Evolutionary conservation across 2,329 filamentous ascomycete genomes (phyloP).

Genomic region (Triangularia verruculosa): DNA sequence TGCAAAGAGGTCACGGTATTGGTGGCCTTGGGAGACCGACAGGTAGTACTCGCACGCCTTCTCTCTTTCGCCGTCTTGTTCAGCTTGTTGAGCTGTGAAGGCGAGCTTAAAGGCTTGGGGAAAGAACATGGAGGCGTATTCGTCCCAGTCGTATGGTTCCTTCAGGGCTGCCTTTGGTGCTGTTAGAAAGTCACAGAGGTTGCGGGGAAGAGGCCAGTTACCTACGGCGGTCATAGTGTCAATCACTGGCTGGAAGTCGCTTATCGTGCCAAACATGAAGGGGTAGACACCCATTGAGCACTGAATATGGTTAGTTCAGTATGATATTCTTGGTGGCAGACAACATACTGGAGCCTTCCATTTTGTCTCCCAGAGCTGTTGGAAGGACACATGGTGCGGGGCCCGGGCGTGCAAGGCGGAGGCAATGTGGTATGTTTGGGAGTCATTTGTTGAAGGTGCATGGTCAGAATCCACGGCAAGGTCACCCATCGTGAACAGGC

Average conservation of each 20-base stretch:
- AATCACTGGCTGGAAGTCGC: slow-evolving; percentile 35
- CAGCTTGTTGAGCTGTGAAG: slow-evolving; percentile 13
- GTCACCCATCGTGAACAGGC: background rate
- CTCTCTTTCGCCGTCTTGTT: slow-evolving; percentile 23
- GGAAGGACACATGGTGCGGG: slow-evolving; percentile 24
- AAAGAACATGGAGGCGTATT: slow-evolving; percentile 36
- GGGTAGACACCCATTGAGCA: slow-evolving; percentile 35
- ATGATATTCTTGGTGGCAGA: background rate
- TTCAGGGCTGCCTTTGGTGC: slow-evolving; percentile 12
- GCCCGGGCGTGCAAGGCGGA: slow-evolving; percentile 16
- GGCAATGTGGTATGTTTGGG: slow-evolving; percentile 14
- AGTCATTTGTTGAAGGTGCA: background rate
- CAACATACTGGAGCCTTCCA: slow-evolving; percentile 21
- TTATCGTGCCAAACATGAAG: slow-evolving; percentile 34
- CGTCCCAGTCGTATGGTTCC: slow-evolving; percentile 35
- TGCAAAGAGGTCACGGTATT: background rate
- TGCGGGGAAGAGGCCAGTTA: background rate
- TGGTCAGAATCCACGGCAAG: background rate
- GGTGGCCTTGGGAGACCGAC: slow-evolving; percentile 22
- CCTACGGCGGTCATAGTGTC: slow-evolving; percentile 29
- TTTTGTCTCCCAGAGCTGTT: slow-evolving; percentile 25
- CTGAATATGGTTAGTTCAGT: background rate
- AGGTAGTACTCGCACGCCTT: slow-evolving; percentile 34
- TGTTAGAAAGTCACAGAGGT: background rate
- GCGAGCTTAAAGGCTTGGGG: slow-evolving; percentile 32